Conservation (phyloP, 139 green algal genomes). For the Volvox africanus region DNA sequence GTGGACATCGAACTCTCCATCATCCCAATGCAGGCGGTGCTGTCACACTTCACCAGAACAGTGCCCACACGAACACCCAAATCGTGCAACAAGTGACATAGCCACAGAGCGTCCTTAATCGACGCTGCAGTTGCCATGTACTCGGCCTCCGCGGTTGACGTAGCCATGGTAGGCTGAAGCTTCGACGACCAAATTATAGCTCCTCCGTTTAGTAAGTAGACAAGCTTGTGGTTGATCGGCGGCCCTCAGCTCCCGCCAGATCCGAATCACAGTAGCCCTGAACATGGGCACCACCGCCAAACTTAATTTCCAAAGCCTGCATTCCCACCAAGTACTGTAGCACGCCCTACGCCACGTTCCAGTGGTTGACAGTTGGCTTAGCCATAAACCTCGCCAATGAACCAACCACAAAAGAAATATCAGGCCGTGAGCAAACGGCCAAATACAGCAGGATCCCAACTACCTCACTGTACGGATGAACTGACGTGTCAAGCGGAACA, state of each 20-base stretch:
- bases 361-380: neutral
- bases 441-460: conserved; percentile 24
- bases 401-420: neutral
- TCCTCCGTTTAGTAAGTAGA: no score
- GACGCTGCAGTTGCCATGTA: conserved; percentile 55
- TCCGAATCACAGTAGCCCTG: conserved; percentile 35
- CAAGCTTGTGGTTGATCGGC: no score
- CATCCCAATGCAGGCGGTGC: conserved; percentile 57
- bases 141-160: conserved; percentile 68
- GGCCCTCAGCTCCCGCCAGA: no score
- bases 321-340: neutral
- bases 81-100: conserved; percentile 55
- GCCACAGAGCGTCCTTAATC: conserved; percentile 61
- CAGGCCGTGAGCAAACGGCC: conserved; percentile 16
- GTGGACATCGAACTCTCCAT: conserved; percentile 55
- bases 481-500: neutral
- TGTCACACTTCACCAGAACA: conserved; percentile 50
- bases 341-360: neutral
- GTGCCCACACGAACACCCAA: neutral
- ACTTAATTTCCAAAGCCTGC: neutral
- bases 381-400: neutral
- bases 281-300: neutral
- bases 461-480: neutral
- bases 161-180: conserved; percentile 68
- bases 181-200: no score